phyloP scores from a whole-genome alignment of 345 rosid genomes.

The Triadica sebifera region DNA sequence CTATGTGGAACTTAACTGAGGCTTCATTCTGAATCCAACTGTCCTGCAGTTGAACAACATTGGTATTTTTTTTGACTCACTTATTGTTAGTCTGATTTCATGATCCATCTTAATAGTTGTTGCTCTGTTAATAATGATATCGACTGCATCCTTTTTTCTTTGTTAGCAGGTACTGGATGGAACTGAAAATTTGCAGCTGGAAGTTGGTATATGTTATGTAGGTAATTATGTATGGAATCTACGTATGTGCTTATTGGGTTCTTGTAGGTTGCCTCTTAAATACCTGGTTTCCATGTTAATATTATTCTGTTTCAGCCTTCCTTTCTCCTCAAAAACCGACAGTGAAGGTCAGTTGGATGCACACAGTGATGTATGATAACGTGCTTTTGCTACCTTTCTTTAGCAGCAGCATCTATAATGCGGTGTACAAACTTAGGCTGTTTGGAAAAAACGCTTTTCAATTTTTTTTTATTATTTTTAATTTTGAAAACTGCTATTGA shows the following conservation, averaged over 20 bases:
- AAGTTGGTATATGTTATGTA: neutral
- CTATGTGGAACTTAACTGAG: neutral
- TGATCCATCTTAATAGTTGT: too few species aligned
- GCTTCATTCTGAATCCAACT: neutral
- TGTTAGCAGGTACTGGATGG: neutral
- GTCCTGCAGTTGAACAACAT: too few species aligned
- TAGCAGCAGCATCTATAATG: neutral
- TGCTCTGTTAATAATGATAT: neutral
- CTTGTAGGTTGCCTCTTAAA: too few species aligned
- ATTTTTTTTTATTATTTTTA: too few species aligned
- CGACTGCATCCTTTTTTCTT: neutral
- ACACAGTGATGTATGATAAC: neutral
- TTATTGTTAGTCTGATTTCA: neutral
- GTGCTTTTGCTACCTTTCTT: neutral
- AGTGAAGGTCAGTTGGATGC: neutral
- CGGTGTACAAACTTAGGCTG: neutral
- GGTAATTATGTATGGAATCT: neutral
- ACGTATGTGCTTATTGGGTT: neutral
- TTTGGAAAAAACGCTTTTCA: too few species aligned
- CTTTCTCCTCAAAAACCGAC: neutral
- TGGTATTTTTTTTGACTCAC: neutral
- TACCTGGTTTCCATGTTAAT: neutral
- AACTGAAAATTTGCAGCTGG: neutral
- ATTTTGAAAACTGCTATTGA: too few species aligned
- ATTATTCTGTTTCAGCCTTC: neutral